Evolutionary conservation across 2,329 filamentous ascomycete genomes (phyloP).

Genomic region (Fusarium torulosum): DNA sequence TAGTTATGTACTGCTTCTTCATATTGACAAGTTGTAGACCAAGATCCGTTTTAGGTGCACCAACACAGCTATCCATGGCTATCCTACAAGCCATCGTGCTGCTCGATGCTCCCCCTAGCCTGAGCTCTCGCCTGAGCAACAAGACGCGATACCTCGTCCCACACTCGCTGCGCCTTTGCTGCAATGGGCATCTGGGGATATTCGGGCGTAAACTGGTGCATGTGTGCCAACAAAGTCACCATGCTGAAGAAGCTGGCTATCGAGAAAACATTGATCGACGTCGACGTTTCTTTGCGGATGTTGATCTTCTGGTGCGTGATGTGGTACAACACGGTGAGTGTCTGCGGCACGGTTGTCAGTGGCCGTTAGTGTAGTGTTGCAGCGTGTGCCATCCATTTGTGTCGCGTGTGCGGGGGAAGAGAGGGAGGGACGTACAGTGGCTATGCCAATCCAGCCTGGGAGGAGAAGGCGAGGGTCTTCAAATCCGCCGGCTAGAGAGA

Average conservation of each 20-base stretch:
- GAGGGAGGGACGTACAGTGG: conserved; percentile 66
- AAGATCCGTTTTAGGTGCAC: neutral
- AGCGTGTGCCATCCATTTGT: conserved; percentile 11
- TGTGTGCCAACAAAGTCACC: conserved; percentile 74
- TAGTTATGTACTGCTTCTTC: neutral
- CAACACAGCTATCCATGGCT: neutral
- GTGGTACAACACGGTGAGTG: conserved; percentile 80
- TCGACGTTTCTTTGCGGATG: conserved; percentile 82
- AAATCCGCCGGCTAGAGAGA: conserved; percentile 77
- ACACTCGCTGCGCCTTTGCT: conserved; percentile 53
- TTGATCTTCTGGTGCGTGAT: conserved; percentile 82
- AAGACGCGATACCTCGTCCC: conserved; percentile 53
- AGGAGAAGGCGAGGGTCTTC: conserved; percentile 78
- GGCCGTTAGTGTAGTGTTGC: conserved; percentile 3
- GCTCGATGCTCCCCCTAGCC: conserved; percentile 48
- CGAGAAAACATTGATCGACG: conserved; percentile 82
- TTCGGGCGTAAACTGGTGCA: conserved; percentile 72
- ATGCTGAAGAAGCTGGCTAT: conserved; percentile 82
- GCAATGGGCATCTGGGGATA: conserved; percentile 72
- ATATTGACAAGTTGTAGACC: neutral
- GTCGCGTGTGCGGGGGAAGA: conserved; percentile 9
- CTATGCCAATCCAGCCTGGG: conserved; percentile 82
- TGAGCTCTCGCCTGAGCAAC: conserved; percentile 50
- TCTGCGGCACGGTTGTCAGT: conserved; percentile 58
- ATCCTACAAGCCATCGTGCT: conserved; percentile 50